These are phyloP conservation scores for Eucalyptus erythrocorys DNA, from an alignment of 345 rosid species.

Conservation along the genomic window DNA sequence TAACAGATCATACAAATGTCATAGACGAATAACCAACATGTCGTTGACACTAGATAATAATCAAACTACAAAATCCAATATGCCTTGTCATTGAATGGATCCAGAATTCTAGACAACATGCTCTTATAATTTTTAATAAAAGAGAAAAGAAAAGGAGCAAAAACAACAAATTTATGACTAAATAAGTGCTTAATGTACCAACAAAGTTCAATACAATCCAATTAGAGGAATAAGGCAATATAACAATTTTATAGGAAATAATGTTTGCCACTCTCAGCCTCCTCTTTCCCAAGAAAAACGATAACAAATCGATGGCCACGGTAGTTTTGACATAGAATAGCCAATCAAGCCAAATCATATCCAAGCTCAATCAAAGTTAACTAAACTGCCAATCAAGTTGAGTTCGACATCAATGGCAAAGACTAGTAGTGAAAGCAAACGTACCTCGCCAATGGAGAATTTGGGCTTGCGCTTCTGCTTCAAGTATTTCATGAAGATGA, in stretches of 20 bases:
- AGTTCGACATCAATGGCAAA: too few relatives aligned
- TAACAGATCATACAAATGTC: background rate
- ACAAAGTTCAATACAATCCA: background rate
- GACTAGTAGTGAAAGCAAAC: background rate
- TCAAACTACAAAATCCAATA: background rate
- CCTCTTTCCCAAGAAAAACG: too few relatives aligned
- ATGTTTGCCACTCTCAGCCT: too few relatives aligned
- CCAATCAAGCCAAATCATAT: too few relatives aligned
- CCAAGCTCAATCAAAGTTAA: too few relatives aligned
- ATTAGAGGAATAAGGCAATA: background rate
- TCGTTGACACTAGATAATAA: background rate
- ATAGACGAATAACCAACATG: background rate
- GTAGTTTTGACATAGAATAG: too few relatives aligned
- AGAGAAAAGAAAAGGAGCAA: background rate
- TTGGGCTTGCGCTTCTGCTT: background rate
- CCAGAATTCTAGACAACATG: background rate
- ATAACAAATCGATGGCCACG: too few relatives aligned
- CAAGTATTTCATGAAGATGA: too few relatives aligned
- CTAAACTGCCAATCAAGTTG: too few relatives aligned
- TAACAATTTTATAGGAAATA: too few relatives aligned
- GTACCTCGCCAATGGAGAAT: constrained; percentile 38
- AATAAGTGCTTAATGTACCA: background rate
- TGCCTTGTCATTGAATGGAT: background rate
- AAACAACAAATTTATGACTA: background rate
- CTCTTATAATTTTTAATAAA: background rate